Conservation (phyloP, 805 yeast genomes). For the Pichia heedii region DNA sequence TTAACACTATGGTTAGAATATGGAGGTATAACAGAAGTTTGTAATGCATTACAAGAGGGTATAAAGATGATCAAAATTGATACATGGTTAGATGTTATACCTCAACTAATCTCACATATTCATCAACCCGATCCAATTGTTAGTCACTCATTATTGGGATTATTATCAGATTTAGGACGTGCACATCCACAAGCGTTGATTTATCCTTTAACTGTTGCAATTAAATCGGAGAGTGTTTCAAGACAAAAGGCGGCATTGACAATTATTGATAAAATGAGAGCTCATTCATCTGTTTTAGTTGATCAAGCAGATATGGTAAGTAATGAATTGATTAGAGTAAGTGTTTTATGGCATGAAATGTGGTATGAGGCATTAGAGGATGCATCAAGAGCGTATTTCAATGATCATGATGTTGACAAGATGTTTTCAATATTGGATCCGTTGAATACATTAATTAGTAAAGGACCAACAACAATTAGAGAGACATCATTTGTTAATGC, state of each 20-base stretch:
- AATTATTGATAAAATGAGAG: constrained; percentile 85
- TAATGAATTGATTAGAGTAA: constrained; percentile 85
- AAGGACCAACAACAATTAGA: constrained; percentile 86
- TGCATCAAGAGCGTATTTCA: constrained; percentile 88
- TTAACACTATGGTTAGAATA: constrained; percentile 92
- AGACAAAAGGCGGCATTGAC: constrained; percentile 88
- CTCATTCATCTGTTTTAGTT: constrained; percentile 76
- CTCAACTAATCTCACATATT: constrained; percentile 91
- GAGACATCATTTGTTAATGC: constrained; percentile 90
- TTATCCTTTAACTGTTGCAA: constrained; percentile 92
- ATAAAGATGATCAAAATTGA: constrained; percentile 82
- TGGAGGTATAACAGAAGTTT: constrained; percentile 90
- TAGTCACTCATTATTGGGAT: constrained; percentile 66
- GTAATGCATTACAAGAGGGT: constrained; percentile 85
- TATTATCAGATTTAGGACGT: constrained; percentile 80
- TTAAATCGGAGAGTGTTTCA: constrained; percentile 82
- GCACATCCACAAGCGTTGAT: constrained; percentile 97
- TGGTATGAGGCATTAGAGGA: constrained; percentile 98
- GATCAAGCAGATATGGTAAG: constrained; percentile 94
- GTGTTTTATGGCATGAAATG: constrained; percentile 94
- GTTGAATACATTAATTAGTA: constrained; percentile 70
- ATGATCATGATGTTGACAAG: constrained; percentile 88
- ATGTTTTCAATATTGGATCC: constrained; percentile 92
- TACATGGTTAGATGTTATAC: constrained; percentile 91
- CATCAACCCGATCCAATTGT: constrained; percentile 90